Evolutionary conservation across 805 yeast species (phyloP), one percentile per base, ranked within the genome.

Genomic region (Ogataea glucozyma): DNA sequence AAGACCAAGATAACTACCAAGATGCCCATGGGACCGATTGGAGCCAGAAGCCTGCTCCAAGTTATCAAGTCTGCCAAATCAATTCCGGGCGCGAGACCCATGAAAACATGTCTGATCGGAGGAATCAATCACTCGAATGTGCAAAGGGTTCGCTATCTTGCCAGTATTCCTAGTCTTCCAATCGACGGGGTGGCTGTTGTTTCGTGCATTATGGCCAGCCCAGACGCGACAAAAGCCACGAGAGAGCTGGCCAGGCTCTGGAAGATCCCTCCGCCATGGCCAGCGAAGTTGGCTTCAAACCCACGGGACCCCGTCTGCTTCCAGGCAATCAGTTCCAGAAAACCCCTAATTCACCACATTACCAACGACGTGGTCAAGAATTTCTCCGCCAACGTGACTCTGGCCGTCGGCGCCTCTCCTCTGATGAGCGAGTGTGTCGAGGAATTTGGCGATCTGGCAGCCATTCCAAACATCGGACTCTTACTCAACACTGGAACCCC

Each of bases 131-230:
- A 77, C 7, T 54, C 68, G 6, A 88, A 88, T 56, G 76, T 80
- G 3, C 72, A 75, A 7, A 69, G 78, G 21, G 85, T 84, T 2
- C 53, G 84, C 40, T 73, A 69, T 41, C 75, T 78, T 31, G 68
- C 78, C 17, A 59, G 70, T 1, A 44, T 71, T 5, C 70, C 73
- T 3, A 80, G 75, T 6, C 62, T 61, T 36, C 58, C 69, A 0
- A 60, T 85, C 7, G 86, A 86, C 57, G 97, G 97, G n/a, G 79
- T 86, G 11, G 93, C 96, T 2, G 82, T 89, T 11, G 97, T 90
- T 2, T 86, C 96, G 6, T 84, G 88, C 51, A 82, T 88, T 10
- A 85, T 88, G 83, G 88, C 88, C 1, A 67, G 72, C 1, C 46
- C 53, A 8, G 73, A 76, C 47, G 82, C 91, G 0, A 75, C 61